Evolutionary conservation across 805 yeast species (phyloP), one percentile per base, ranked within the genome.

Genomic region (Cyberlindnera samutprakarnensis): DNA sequence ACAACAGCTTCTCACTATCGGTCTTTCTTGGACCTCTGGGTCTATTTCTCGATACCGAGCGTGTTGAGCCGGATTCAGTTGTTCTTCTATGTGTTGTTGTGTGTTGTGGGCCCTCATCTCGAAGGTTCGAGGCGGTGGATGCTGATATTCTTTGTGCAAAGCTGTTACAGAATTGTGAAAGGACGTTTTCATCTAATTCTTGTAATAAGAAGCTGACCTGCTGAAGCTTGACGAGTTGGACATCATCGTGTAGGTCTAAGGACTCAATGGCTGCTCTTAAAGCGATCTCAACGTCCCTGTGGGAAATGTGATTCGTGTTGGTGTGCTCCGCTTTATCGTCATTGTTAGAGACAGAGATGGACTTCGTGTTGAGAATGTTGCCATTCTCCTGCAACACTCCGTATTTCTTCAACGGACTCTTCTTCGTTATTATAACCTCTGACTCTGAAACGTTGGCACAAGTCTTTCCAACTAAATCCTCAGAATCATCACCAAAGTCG

Each of bases 1-100:
- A 37, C 25, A 70, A 41, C 14, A 70, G 41, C 40, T 68, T 70
- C 41, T 70, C 76, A 9, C 49, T 36, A 23, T 44, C 50, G 1
- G 46, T 37, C 26, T 43, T 46, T 14, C 42, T 29, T 14, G 50
- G 50, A 5, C 27, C 32, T 23, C 28, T 23, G 3, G 34, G 33
- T 7, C 23, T 27, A 5, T 15, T 17, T 7, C 6, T 14, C 7
- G n/a, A 10, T 12, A n/a, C 29, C 8, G 8, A 15, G n/a, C 10
- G 14, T 20, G 14, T 23, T 12, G 14, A 15, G 13, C 15, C 15
- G 12, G 20, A 11, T 16, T 10, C 18, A 11, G 13, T 18, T 8
- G 20, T 16, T 21, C 10, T 13, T 26, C 12, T n/a, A 10, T n/a
- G 10, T 10, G 14, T 23, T 8, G 7, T 7, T 19, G 21, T 7